Conservation (phyloP, 148 eudicot species). For the Polygonum aviculare region DNA sequence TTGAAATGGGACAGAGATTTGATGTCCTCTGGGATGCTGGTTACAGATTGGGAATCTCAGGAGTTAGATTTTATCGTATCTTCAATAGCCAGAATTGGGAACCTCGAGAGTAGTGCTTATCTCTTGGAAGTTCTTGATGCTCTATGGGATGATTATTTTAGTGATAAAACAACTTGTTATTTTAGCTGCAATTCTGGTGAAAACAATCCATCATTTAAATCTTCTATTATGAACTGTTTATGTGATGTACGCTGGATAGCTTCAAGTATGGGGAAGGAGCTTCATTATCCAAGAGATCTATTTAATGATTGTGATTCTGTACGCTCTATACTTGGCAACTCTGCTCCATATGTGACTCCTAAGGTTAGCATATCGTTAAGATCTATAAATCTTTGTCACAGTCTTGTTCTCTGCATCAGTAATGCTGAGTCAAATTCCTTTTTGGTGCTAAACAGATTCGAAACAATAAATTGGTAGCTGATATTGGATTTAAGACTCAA, state of each 20-base stretch:
- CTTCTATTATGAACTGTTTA: constrained; percentile 50
- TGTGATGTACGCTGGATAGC: constrained; percentile 50
- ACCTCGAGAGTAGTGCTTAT: constrained; percentile 36
- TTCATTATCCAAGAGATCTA: constrained; percentile 62
- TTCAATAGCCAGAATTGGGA: constrained; percentile 37
- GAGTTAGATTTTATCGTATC: constrained; percentile 55
- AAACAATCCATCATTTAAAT: constrained; percentile 33
- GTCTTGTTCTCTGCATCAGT: too few relatives aligned
- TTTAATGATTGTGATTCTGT: constrained; percentile 74
- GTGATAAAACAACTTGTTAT: constrained; percentile 49
- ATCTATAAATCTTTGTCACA: not conserved
- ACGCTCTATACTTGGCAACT: constrained; percentile 59
- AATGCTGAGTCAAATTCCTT: not conserved
- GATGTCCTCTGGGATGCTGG: constrained; percentile 31
- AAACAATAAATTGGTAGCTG: constrained; percentile 46
- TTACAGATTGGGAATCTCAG: constrained; percentile 81
- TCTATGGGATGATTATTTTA: constrained; percentile 65
- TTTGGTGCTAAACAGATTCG: constrained; percentile 43
- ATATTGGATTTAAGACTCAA: constrained; percentile 68
- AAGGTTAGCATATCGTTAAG: constrained; percentile 48
- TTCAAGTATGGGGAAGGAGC: constrained; percentile 48
- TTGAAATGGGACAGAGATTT: constrained; percentile 25
- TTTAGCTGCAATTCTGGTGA: constrained; percentile 26
- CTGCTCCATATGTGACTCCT: constrained; percentile 74
- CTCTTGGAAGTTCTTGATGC: constrained; percentile 72